These are phyloP conservation scores for Kalmusia sp. DNA, from an alignment of 2,329 filamentous ascomycete species.

Conservation along the genomic window DNA sequence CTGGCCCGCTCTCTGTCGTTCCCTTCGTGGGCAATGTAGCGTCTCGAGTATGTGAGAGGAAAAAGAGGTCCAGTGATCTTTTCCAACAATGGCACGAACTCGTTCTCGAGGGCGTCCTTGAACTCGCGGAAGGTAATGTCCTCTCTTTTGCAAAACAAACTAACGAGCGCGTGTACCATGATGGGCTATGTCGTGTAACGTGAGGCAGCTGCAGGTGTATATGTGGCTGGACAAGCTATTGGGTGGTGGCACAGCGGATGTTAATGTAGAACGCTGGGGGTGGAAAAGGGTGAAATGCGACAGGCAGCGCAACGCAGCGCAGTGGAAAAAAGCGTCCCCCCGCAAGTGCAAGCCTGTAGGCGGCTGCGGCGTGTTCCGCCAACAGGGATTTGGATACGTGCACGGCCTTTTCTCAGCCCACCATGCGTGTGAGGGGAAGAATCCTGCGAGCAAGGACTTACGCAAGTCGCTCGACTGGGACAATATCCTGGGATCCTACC, in stretches of 20 bases:
- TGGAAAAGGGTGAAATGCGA: not conserved
- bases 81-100: constrained; percentile 9
- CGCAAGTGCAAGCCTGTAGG: not conserved
- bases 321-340: not conserved
- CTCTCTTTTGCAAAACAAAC: constrained; percentile 5
- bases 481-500: not conserved
- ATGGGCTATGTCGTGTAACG: not conserved
- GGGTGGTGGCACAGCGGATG: not conserved
- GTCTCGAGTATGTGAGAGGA: constrained; percentile 9
- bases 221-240: not conserved
- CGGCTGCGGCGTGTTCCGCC: not conserved
- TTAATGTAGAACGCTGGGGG: not conserved
- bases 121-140: constrained; percentile 7
- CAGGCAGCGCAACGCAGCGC: not conserved
- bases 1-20: constrained; percentile 1
- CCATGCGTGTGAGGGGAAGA: not conserved
- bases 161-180: constrained; percentile 5
- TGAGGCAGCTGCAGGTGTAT: not conserved
- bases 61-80: constrained; percentile 11
- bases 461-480: not conserved
- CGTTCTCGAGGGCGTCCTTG: constrained; percentile 8
- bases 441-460: not conserved
- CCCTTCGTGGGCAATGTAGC: constrained; percentile 10
- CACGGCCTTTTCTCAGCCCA: constrained; percentile 1
- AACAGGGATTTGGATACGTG: not conserved